phyloP scores from a whole-genome alignment of 164 flowering plant species.

The Aristolochia contorta region DNA sequence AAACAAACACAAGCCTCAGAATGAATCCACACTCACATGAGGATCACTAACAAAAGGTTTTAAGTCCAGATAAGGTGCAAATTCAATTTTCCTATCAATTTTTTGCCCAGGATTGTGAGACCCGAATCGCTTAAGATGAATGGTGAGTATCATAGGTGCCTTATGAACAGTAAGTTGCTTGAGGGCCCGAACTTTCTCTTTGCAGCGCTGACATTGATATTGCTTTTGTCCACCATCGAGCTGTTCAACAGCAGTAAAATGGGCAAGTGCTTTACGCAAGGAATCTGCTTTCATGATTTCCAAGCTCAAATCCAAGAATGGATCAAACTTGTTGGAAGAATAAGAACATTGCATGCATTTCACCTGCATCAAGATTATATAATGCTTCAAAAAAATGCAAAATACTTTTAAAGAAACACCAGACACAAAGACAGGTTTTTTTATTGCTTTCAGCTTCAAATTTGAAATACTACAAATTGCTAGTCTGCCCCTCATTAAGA shows the following conservation, averaged over 20 bases:
- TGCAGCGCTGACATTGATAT: conserved; percentile 84
- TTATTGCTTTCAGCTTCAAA: no score
- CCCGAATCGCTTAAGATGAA: conserved; percentile 89
- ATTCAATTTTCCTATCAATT: conserved; percentile 66
- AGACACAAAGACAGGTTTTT: no score
- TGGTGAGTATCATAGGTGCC: conserved; percentile 81
- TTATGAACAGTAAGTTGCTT: conserved; percentile 86
- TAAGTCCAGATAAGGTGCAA: conserved; percentile 60
- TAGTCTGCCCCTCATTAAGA: no score
- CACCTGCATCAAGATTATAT: conserved; percentile 36
- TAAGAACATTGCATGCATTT: conserved; percentile 77
- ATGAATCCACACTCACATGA: conserved; percentile 44
- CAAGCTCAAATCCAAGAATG: conserved; percentile 90
- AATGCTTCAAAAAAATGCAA: neutral
- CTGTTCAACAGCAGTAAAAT: conserved; percentile 70
- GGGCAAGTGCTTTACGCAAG: conserved; percentile 56
- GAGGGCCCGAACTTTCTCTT: conserved; percentile 81
- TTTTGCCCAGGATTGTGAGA: conserved; percentile 60
- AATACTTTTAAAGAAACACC: no score
- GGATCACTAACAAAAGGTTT: conserved; percentile 75
- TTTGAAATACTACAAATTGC: no score
- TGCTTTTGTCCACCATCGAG: conserved; percentile 88
- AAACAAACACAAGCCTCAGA: neutral
- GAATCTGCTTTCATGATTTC: conserved; percentile 82
- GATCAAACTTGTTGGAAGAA: conserved; percentile 84